Evolutionary conservation across 148 eudicot genomes (phyloP), one percentile per base, ranked within the genome.

Genomic region (Diospyros kaki): DNA sequence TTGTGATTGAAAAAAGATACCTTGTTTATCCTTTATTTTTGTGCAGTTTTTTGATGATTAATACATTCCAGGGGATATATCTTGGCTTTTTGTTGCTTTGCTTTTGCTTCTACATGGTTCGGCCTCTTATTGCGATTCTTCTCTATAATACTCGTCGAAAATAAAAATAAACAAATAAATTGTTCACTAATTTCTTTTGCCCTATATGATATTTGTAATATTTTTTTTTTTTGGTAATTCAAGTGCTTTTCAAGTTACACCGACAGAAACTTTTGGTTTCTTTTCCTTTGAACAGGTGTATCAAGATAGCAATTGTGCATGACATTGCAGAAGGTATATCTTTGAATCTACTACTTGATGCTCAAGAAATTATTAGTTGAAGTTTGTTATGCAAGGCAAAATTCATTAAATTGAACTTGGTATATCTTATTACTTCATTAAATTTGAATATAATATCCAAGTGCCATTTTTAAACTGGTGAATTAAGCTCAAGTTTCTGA

Each of bases 261-360:
- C 54, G 9, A 41, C 15, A 45, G 42, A n/a, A 65, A 75, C 39
- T 70, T 28, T 69, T 54, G 15, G 18, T 1, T 61, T 66, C 51
- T 64, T 58, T 62, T 59, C 63, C 40, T 79, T 75, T 60, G 12
- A 46, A 68, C 83, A 93, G 98, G 89, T 94, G 98, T 78, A 89
- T 94, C 90, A 94, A 94, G 86, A 88, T 94, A 75, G 96, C 98
- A 75, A 85, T 94, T 78, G 97, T 94, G 75, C 98, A 94, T 77
- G 98, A 94, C 78, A 92, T 94, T 73, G 98, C 98, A 14, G 98
- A 94, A 94, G 98, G 98, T 92, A 86, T 65, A 40, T 53, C 46
- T 72, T 76, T 66, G 39, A 76, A 10, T 67, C 66, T 71, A 0
- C n/a, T 50, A 7, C 42, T 4, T 66, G 44, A 28, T 42, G 11